phyloP scores from a whole-genome alignment of 495 filamentous ascomycete genomes.

The Eremomyces bilateralis region DNA sequence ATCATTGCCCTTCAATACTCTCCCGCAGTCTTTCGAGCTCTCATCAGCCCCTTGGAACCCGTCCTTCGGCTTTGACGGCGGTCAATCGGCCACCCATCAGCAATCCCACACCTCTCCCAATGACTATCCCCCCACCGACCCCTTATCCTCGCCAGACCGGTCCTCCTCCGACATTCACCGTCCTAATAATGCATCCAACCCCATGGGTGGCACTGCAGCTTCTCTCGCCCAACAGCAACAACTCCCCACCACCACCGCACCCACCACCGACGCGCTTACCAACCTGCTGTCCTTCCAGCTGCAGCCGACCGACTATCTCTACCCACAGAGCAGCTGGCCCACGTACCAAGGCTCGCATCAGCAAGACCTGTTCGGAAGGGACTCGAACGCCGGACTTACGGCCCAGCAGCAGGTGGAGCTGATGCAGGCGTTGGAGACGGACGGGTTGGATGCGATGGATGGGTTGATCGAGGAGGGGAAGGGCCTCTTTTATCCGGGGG shows the following conservation, averaged over 20 bases:
- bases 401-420: conserved; percentile 20
- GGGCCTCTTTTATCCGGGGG: background rate
- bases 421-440: conserved; percentile 19
- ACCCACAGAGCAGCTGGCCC: background rate
- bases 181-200: background rate
- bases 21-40: too few relatives aligned
- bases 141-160: background rate
- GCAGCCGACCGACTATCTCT: background rate
- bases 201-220: background rate
- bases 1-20: too few relatives aligned
- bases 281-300: background rate
- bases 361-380: conserved; percentile 2
- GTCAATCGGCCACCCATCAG: background rate
- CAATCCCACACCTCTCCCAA: background rate
- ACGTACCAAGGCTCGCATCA: background rate
- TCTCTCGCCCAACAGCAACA: background rate
- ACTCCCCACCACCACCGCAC: background rate
- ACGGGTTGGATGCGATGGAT: conserved; percentile 13
- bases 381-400: conserved; percentile 12
- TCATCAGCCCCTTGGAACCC: too few relatives aligned
- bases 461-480: conserved; percentile 8
- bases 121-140: conserved; percentile 2
- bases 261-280: background rate
- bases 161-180: background rate
- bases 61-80: conserved; percentile 6